Evolutionary conservation across 495 filamentous ascomycete genomes (phyloP), one percentile per base, ranked within the genome.

Genomic region (Niebla homalea): DNA sequence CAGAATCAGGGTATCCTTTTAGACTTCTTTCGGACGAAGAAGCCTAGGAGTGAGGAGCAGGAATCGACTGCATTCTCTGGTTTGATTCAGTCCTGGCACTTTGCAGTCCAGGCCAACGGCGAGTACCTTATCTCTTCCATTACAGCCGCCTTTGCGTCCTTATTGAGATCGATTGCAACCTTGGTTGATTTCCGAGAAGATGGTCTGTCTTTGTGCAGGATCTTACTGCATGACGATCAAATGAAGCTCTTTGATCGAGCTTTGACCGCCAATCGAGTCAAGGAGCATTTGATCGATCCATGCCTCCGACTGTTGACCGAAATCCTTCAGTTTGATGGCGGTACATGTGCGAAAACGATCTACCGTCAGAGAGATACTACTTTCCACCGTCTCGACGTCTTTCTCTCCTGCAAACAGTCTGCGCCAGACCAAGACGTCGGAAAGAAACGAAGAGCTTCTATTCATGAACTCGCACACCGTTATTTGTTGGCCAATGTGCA

Each of bases 211-310:
- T 68, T 94, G 22, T 85, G 87, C 67, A 78, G 81, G 52, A 78
- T 80, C 37, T 61, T 94, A 25, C 63, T 94, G 36, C 79, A 84
- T 50, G 81, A 80, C 57, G 76, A 79, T 7, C 82, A 89, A 48
- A 68, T 84, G 42, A 78, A 83, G 51, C 69, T 90, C 11, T 70
- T 94, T 29, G 76, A 81, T 32, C 77, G 80, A 49, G 84, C 81
- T 41, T 61, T 94, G 47, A 81, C 79, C 2, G 79, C 84, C 4
- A 75, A 77, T 3, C 87, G 83, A 60, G 69, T 74, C 2, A 94
- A 90, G 58, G 83, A 89, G 35, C 84, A 84, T 66, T 68, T 94
- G 37, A 89, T 96, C 52, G 88, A 84, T 2, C 87, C 89, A 0
- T 85, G 80, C 38, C 63, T 96, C 40, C 76, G 87, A 50, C 70